Evolutionary conservation across 2,329 filamentous ascomycete species (phyloP), one percentile per base, ranked within the genome.

Genomic region (Colletotrichum eleusines): DNA sequence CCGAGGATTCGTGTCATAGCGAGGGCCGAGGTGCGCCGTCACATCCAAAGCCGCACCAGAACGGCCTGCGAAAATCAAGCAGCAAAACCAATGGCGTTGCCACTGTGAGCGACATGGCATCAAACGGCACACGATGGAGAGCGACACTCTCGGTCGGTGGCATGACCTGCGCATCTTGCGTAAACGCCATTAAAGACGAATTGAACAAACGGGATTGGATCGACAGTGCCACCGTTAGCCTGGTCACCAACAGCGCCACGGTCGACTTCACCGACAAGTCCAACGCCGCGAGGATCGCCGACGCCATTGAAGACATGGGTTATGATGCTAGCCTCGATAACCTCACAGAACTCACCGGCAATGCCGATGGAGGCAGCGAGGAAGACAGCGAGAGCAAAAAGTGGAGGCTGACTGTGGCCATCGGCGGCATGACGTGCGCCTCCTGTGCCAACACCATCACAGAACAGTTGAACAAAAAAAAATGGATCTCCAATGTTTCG

Each of bases 391-490:
- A 67, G 20, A 31, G 48, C 11, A 44, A 50, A 14, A 72, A 75
- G n/a, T 90, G 86, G 84, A 80, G 84, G 55, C 86, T 84, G 1
- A 85, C 82, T 0, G 73, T 90, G n/a, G 88, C 90, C 35, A 85
- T 94, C 48, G 88, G 86, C 35, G 92, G 92, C 67, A 94, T 94
- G 91, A 93, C 90, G 4, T 94, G 92, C 77, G 88, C 89, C 18
- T 86, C 90, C 16, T 94, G 92, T 76, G 85, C 86, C 67, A 91
- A 90, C 76, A 84, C 85, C 44, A 88, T 94, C 74, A 90, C 87
- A 14, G 81, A 86, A 9, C 87, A 88, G 72, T 78, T 94, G 38
- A 81, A 86, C 53, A 87, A 88, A 73, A 80, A 85, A 28, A 82
- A 85, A 9, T 89, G 85, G 79, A 81, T 91, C 35, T 81, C 82